Evolutionary conservation across 352 stramenopile genomes (phyloP).

Genomic region (Pythium coloratum): DNA sequence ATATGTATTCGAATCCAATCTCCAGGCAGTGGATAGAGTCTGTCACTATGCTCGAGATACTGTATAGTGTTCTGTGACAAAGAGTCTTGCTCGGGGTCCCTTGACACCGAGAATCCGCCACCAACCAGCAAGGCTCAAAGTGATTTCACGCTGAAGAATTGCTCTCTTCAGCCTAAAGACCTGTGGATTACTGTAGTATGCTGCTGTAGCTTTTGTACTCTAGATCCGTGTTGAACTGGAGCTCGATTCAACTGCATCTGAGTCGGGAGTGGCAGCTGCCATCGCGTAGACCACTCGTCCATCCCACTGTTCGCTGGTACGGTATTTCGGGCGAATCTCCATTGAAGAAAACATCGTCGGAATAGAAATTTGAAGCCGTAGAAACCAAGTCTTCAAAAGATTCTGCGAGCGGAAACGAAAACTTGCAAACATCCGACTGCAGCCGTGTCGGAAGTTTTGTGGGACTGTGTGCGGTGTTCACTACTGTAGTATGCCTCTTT

Average conservation of each 20-base stretch:
- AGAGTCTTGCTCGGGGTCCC: too few species aligned
- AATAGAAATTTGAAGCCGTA: too few species aligned
- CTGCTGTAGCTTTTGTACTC: background rate
- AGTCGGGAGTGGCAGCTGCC: background rate
- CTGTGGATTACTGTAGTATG: background rate
- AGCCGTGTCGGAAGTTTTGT: background rate
- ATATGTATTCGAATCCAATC: background rate
- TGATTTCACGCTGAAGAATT: too few species aligned
- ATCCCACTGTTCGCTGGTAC: background rate
- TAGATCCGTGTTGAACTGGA: background rate
- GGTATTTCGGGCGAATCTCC: background rate
- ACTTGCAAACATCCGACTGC: background rate
- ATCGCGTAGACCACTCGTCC: background rate
- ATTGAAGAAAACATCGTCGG: too few species aligned
- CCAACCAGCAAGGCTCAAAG: too few species aligned
- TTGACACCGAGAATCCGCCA: too few species aligned
- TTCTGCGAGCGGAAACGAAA: too few species aligned
- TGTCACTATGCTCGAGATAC: background rate
- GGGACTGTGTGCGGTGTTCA: background rate
- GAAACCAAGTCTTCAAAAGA: too few species aligned
- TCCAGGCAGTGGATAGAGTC: background rate
- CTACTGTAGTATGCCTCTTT: too few species aligned
- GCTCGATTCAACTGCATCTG: slow-evolving; percentile 4
- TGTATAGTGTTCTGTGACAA: too few species aligned
- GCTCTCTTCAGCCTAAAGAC: too few species aligned